Evolutionary conservation across 768 basidiomycete species (phyloP).

Genomic region (Macrocybe gigantea): DNA sequence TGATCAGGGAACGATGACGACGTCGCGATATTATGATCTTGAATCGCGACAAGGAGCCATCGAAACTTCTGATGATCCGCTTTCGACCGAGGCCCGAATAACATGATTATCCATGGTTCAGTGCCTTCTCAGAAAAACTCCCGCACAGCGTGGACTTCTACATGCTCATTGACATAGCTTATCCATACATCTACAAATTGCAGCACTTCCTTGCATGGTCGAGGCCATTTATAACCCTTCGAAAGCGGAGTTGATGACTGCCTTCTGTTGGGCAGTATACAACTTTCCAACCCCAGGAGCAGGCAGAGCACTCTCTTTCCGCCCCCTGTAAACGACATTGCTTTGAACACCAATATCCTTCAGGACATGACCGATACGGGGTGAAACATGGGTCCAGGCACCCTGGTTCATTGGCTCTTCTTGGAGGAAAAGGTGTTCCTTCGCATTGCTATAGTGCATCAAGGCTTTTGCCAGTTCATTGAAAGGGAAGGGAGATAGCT

Average conservation of each 20-base stretch:
- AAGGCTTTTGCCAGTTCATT: constrained; percentile 40
- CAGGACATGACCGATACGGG: constrained; percentile 51
- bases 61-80: too few species aligned
- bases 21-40: too few species aligned
- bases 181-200: too few species aligned
- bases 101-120: too few species aligned
- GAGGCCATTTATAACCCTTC: constrained; percentile 26
- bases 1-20: too few species aligned
- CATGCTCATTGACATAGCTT: too few species aligned
- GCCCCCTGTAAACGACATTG: constrained; percentile 51
- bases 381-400: constrained; percentile 60
- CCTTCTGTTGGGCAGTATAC: constrained; percentile 61
- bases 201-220: too few species aligned
- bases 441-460: constrained; percentile 32
- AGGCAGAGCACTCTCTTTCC: constrained; percentile 67
- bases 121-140: too few species aligned
- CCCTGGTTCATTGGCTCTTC: constrained; percentile 91
- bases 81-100: too few species aligned
- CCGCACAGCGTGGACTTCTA: too few species aligned
- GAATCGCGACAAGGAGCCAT: too few species aligned
- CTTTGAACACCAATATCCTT: constrained; percentile 23
- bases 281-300: constrained; percentile 71
- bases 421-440: constrained; percentile 64
- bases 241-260: constrained; percentile 56
- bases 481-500: constrained; percentile 88